phyloP scores from a whole-genome alignment of 306 rosid species.

The Castanopsis chinensis region DNA sequence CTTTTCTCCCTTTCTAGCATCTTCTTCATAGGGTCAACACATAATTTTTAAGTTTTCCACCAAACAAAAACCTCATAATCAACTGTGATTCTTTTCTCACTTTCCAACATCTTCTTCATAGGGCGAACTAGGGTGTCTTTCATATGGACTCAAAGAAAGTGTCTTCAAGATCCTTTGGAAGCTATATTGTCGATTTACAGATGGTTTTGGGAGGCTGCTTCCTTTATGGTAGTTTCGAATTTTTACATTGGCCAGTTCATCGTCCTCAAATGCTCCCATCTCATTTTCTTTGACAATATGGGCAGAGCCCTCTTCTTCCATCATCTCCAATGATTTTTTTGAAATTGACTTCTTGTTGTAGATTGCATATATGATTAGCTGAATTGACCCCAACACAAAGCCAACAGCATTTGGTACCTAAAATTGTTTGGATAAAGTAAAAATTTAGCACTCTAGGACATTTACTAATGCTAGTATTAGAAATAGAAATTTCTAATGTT shows the following conservation, averaged over 20 bases:
- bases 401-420: slow-evolving; percentile 54
- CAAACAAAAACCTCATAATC: not conserved
- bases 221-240: slow-evolving; percentile 21
- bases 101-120: not conserved
- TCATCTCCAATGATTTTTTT: slow-evolving; percentile 16
- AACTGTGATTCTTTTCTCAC: not conserved
- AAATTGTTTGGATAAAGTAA: not conserved
- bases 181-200: not conserved
- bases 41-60: no score
- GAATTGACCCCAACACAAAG: slow-evolving; percentile 36
- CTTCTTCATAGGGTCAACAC: no score
- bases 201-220: slow-evolving; percentile 47
- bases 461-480: no score
- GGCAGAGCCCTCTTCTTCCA: slow-evolving; percentile 10
- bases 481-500: no score
- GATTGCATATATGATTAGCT: slow-evolving; percentile 27
- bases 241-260: not conserved
- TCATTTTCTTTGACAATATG: not conserved
- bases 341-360: slow-evolving; percentile 32
- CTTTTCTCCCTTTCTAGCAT: no score
- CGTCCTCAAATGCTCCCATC: not conserved
- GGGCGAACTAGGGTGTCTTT: slow-evolving; percentile 7
- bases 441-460: no score
- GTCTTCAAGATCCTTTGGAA: slow-evolving; percentile 34
- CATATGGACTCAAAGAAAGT: slow-evolving; percentile 32